Percentiles rank a stretch among this genome's conserved stretches.
These are phyloP conservation scores for Quercus tomentella DNA, from an alignment of 331 rosid species.

Conservation along the genomic window DNA sequence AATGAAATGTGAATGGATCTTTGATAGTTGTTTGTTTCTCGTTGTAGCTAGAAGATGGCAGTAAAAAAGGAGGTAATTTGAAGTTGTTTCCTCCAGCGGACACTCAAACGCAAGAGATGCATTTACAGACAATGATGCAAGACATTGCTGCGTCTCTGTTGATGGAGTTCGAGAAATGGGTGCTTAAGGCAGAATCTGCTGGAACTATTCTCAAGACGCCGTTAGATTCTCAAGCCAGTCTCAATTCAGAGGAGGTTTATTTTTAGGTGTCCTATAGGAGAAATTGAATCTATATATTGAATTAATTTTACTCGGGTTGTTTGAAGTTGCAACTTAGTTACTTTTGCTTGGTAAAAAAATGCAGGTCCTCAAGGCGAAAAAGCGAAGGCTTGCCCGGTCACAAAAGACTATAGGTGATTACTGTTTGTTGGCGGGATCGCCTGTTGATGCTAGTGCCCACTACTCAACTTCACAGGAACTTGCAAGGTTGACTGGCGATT, in stretches of 20 bases:
- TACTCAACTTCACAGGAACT: constrained; percentile 89
- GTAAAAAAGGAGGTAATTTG: constrained; percentile 68
- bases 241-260: constrained; percentile 99
- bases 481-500: constrained; percentile 88
- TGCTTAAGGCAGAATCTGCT: constrained; percentile 91
- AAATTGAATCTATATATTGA: constrained; percentile 20
- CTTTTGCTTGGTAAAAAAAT: constrained; percentile 13
- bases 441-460: constrained; percentile 97
- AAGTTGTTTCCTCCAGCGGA: constrained; percentile 97
- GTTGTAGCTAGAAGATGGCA: constrained; percentile 84
- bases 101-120: constrained; percentile 75
- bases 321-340: constrained; percentile 10
- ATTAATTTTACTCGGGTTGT: background rate
- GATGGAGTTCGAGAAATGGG: constrained; percentile 99
- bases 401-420: constrained; percentile 98
- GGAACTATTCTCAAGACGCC: constrained; percentile 98
- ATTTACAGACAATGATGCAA: constrained; percentile 95
- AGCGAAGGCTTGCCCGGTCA: constrained; percentile 94
- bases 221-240: constrained; percentile 98
- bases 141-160: constrained; percentile 88
- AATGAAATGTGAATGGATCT: too few relatives aligned
- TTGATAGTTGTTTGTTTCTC: background rate
- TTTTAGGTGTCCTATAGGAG: constrained; percentile 85
- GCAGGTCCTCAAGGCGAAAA: constrained; percentile 96
- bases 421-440: constrained; percentile 94